These are phyloP conservation scores for Mortierella sp. DNA, from an alignment of 371 early-diverging fungal genomes.

Conservation along the genomic window DNA sequence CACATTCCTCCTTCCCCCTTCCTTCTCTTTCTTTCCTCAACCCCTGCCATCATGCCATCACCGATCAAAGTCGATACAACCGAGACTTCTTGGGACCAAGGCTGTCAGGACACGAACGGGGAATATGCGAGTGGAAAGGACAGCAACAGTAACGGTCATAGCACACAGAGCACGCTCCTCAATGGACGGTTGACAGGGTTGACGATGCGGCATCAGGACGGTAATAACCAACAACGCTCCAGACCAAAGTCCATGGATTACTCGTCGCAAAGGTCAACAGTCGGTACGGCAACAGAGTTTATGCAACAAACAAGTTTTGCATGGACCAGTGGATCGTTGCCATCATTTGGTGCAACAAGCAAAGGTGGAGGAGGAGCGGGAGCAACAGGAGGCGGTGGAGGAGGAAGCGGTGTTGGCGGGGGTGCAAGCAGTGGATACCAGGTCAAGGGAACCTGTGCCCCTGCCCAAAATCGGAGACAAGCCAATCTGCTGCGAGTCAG, in stretches of 20 bases:
- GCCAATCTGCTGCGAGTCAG: constrained; percentile 45
- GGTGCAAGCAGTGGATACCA: no score
- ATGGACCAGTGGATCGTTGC: background rate
- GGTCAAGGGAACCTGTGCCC: constrained; percentile 1
- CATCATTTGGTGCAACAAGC: background rate
- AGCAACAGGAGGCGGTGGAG: background rate
- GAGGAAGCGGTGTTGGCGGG: background rate
- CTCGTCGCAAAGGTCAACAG: constrained; percentile 7
- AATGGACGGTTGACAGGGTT: background rate
- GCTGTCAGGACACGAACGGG: background rate
- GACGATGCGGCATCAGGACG: constrained; percentile 16
- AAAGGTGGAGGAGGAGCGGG: background rate
- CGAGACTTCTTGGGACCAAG: background rate
- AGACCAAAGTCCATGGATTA: constrained; percentile 11
- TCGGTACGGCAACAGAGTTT: background rate
- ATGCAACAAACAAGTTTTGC: background rate
- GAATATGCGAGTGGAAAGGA: background rate
- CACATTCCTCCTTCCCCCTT: background rate
- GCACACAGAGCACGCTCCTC: background rate
- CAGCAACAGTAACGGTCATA: constrained; percentile 6
- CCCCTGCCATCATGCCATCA: background rate
- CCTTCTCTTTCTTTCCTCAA: background rate
- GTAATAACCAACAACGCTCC: background rate
- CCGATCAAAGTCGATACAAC: background rate
- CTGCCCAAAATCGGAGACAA: constrained; percentile 29